Conservation (phyloP, 2,329 filamentous ascomycete genomes). For the Colletotrichum gloeosporioides region DNA sequence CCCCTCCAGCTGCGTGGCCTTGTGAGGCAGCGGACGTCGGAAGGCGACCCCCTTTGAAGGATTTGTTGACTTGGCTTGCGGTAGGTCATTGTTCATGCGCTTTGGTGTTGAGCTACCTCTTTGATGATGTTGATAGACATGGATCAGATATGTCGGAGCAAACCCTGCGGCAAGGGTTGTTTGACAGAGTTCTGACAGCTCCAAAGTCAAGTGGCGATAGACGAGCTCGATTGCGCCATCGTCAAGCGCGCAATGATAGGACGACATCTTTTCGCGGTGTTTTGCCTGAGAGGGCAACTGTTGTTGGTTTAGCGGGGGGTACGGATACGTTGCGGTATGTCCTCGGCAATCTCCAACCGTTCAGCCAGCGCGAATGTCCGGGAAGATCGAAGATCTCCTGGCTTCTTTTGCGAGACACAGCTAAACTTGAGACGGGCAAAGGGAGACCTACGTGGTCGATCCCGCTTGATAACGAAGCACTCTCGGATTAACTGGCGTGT, state of each 20-base stretch:
- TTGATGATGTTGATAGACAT: neutral
- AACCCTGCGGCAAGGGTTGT: neutral
- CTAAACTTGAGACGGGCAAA: neutral
- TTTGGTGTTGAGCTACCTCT: neutral
- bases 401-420: neutral
- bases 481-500: neutral
- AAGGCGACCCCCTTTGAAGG: neutral
- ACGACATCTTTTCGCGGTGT: neutral
- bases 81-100: neutral
- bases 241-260: neutral
- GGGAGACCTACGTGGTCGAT: neutral
- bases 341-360: constrained; percentile 12
- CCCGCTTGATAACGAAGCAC: neutral
- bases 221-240: neutral
- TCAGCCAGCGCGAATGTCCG: neutral
- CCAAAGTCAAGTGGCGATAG: neutral
- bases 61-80: neutral
- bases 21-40: neutral
- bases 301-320: neutral
- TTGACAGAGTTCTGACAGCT: neutral
- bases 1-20: neutral
- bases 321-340: neutral
- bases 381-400: neutral
- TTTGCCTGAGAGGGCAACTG: neutral
- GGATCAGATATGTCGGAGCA: neutral